These are phyloP conservation scores for Fusarium sp. DNA, from an alignment of 2,329 filamentous ascomycete genomes.

Conservation along the genomic window DNA sequence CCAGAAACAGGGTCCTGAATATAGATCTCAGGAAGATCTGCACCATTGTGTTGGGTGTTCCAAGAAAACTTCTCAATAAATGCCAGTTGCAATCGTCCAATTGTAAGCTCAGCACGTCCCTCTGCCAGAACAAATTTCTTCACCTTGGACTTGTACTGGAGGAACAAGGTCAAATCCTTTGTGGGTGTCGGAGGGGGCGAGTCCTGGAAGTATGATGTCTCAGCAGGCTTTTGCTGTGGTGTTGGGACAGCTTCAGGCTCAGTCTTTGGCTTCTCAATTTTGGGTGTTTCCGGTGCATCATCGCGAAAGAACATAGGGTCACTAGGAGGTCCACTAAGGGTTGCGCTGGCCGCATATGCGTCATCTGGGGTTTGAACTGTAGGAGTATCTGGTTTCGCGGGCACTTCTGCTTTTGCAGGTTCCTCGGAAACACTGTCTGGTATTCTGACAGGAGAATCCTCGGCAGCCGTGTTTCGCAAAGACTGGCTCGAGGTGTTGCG, in stretches of 20 bases:
- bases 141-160: constrained; percentile 96
- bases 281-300: constrained; percentile 26
- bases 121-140: constrained; percentile 94
- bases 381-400: constrained; percentile 48
- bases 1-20: constrained; percentile 96
- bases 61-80: constrained; percentile 99
- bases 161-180: constrained; percentile 91
- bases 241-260: constrained; percentile 42
- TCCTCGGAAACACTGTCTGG: constrained; percentile 74
- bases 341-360: constrained; percentile 68
- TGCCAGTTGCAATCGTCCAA: constrained; percentile 89
- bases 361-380: constrained; percentile 73
- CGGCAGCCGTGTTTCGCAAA: constrained; percentile 53
- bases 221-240: constrained; percentile 57
- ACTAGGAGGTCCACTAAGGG: constrained; percentile 67
- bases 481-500: constrained; percentile 60
- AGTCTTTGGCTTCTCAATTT: constrained; percentile 37
- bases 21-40: constrained; percentile 95
- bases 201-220: constrained; percentile 66
- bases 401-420: constrained; percentile 41
- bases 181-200: constrained; percentile 72
- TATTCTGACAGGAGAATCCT: constrained; percentile 71
- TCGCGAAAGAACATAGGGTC: constrained; percentile 54
- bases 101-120: constrained; percentile 84
- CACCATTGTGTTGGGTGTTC: constrained; percentile 95